Percentiles rank a stretch among this genome's conserved stretches.
These are phyloP conservation scores for Penicillium lividum DNA, from an alignment of 495 filamentous ascomycete genomes.

Conservation along the genomic window DNA sequence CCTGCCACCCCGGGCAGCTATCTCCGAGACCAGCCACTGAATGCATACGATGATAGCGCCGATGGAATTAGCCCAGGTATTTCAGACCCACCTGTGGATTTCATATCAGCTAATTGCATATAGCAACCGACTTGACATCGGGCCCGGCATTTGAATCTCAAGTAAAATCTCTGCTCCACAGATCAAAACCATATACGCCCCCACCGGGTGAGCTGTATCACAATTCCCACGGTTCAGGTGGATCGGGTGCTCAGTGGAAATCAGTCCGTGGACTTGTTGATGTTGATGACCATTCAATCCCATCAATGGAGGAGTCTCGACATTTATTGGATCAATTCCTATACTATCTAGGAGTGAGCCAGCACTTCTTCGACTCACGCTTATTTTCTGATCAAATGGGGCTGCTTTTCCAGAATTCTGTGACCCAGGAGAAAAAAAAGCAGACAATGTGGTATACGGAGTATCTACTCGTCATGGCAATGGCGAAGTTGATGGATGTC, in stretches of 20 bases:
- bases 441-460: slow-evolving; percentile 23
- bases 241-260: background rate
- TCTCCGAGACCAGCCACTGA: background rate
- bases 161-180: slow-evolving; percentile 22
- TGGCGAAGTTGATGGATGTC: slow-evolving; percentile 29
- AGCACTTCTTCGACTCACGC: slow-evolving; percentile 27
- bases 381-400: slow-evolving; percentile 23
- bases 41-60: slow-evolving; percentile 7
- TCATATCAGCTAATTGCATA: background rate
- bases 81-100: background rate
- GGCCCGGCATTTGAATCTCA: slow-evolving; percentile 30
- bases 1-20: background rate
- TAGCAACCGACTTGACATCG: slow-evolving; percentile 23
- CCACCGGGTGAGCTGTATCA: background rate
- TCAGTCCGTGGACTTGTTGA: slow-evolving; percentile 10
- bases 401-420: slow-evolving; percentile 19
- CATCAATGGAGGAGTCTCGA: slow-evolving; percentile 21
- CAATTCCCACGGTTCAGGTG: background rate
- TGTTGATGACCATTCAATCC: slow-evolving; percentile 4
- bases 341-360: slow-evolving; percentile 27
- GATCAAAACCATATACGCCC: background rate
- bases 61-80: slow-evolving; percentile 21
- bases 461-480: slow-evolving; percentile 31
- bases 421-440: slow-evolving; percentile 14
- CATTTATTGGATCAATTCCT: slow-evolving; percentile 28